These are phyloP conservation scores for Elsinoe necatrix DNA, from an alignment of 2,329 filamentous ascomycete species.

Conservation along the genomic window DNA sequence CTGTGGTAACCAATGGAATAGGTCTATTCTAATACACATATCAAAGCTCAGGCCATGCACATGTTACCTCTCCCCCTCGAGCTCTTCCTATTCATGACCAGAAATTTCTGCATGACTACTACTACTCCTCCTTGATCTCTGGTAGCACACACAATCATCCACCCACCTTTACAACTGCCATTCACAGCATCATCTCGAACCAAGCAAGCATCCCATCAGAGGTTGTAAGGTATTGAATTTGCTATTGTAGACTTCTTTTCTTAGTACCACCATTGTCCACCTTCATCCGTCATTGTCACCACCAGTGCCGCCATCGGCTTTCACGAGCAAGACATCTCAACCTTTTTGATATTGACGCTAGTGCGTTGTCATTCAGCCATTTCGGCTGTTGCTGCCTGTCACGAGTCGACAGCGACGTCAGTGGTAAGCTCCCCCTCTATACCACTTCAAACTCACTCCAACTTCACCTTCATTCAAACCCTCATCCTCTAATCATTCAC, in stretches of 20 bases:
- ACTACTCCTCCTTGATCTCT: background rate
- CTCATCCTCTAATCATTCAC: background rate
- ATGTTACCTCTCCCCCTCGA: background rate
- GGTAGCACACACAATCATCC: background rate
- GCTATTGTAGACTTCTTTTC: background rate
- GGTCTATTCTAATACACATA: background rate
- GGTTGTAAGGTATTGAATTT: constrained; percentile 4
- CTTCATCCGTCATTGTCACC: background rate
- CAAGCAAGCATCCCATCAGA: background rate
- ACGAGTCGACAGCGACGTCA: background rate
- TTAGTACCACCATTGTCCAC: background rate
- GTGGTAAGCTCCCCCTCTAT: too few species aligned
- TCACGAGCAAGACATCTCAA: background rate
- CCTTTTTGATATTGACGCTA: background rate
- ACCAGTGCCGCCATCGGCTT: background rate
- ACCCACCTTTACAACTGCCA: background rate
- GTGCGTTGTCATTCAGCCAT: background rate
- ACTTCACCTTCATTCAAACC: background rate
- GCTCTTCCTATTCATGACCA: background rate
- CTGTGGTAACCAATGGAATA: background rate
- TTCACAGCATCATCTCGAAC: background rate
- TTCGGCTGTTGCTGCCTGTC: background rate
- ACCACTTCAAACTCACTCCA: background rate
- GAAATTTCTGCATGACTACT: background rate
- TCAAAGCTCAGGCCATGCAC: constrained; percentile 1